Percentiles rank a stretch among this genome's conserved stretches.
Evolutionary conservation across 2,329 filamentous ascomycete genomes (phyloP).

Genomic region (Blastomyces silverae): DNA sequence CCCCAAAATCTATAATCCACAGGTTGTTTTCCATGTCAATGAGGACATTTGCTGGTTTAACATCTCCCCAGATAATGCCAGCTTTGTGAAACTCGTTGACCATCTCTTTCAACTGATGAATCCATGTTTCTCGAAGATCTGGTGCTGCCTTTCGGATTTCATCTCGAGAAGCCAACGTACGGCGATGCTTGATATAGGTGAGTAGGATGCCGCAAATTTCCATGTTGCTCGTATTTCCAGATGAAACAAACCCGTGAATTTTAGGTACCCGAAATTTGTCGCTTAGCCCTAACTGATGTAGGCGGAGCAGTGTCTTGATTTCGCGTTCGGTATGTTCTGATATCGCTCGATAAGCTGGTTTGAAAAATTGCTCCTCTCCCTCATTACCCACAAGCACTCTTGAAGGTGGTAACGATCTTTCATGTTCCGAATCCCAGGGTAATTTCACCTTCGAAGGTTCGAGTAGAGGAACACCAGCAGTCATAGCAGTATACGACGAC

Average conservation of each 20-base stretch:
- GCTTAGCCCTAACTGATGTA: constrained; percentile 13
- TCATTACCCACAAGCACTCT: constrained; percentile 12
- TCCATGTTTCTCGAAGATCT: constrained; percentile 14
- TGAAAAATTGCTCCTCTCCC: constrained; percentile 13
- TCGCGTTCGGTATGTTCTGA: constrained; percentile 14
- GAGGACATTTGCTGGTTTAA: constrained; percentile 27
- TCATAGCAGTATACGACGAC: constrained; percentile 3
- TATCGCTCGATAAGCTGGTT: constrained; percentile 14
- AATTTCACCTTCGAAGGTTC: constrained; percentile 14
- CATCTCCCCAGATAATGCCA: constrained; percentile 27
- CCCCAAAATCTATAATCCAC: constrained; percentile 29
- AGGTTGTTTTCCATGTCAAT: constrained; percentile 23
- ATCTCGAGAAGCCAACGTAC: constrained; percentile 12
- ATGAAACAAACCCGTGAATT: constrained; percentile 15
- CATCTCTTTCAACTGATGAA: constrained; percentile 10
- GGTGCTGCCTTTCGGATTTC: constrained; percentile 4
- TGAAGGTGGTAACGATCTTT: constrained; percentile 14
- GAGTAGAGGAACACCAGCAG: constrained; percentile 10
- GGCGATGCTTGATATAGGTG: constrained; percentile 14
- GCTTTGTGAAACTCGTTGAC: constrained; percentile 17
- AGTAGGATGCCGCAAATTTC: constrained; percentile 17
- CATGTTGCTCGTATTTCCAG: constrained; percentile 7
- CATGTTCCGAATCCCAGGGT: constrained; percentile 14
- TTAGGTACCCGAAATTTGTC: constrained; percentile 15
- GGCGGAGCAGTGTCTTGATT: constrained; percentile 14